Evolutionary conservation across 768 basidiomycete species (phyloP).

Genomic region (Heimioporus sp.): DNA sequence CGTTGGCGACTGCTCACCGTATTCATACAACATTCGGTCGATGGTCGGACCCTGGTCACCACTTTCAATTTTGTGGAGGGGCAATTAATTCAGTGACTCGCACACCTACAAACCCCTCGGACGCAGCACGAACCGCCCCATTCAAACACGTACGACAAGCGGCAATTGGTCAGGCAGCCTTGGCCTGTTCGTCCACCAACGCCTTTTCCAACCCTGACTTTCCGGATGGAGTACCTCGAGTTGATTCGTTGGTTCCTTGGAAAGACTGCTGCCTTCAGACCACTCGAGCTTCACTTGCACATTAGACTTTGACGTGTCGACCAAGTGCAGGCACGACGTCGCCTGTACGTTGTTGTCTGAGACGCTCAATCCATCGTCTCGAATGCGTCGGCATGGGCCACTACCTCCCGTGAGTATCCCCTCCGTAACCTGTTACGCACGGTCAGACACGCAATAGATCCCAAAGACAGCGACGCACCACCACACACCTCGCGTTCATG

Average conservation of each 20-base stretch:
- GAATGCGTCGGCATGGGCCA: constrained; percentile 35
- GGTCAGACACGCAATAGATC: not conserved
- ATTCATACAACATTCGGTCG: too few species aligned
- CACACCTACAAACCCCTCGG: too few species aligned
- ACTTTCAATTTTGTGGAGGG: too few species aligned
- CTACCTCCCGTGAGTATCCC: constrained; percentile 79
- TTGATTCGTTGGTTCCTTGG: too few species aligned
- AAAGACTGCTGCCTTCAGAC: constrained; percentile 44
- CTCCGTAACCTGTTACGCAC: constrained; percentile 56
- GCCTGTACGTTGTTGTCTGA: too few species aligned
- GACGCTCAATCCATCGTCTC: too few species aligned
- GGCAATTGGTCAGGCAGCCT: constrained; percentile 24
- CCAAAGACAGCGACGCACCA: constrained; percentile 39
- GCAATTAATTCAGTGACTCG: too few species aligned
- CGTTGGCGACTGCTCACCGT: too few species aligned
- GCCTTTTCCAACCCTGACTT: constrained; percentile 37
- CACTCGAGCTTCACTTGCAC: constrained; percentile 58
- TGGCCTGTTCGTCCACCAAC: constrained; percentile 37
- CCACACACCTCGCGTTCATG: constrained; percentile 69
- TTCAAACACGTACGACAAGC: constrained; percentile 30
- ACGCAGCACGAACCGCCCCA: not conserved
- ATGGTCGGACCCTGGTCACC: too few species aligned
- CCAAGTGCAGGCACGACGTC: too few species aligned
- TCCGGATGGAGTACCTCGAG: constrained; percentile 19
- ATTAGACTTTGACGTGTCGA: constrained; percentile 15